Evolutionary conservation across 305 asterid genomes (phyloP), one percentile per base, ranked within the genome.

Genomic region (Lippia alba): DNA sequence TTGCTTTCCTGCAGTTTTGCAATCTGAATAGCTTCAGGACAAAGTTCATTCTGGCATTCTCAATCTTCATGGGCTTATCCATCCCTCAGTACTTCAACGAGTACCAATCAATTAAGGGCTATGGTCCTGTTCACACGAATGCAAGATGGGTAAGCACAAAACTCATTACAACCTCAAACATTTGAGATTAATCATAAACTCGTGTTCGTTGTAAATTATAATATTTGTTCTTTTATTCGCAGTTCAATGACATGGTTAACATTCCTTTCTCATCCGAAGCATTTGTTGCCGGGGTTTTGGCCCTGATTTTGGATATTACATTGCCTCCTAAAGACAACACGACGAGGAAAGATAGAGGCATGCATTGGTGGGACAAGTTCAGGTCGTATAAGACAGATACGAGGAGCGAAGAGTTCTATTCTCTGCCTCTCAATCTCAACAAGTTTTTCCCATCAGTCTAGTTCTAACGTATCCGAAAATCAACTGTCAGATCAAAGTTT

Each of bases 41-140:
- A 78, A 91, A 68, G 81, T 91, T 91, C 86, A 82, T 94, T 41
- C 74, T 91, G 62, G 97, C 95, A 12, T 89, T 91, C 84, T 91
- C 99, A 0, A 60, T 91, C 74, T 94, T 91, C 87, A 83, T 94
- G 97, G 99, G 99, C 59, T 77, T 94, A 17, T 94, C 99, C 4
- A 59, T 94, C 58, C 99, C 97, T 5, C 99, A 91, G n/a, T 94
- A 91, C 79, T 94, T 94, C 88, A 90, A 94, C 39, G 97, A 87
- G 80, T 73, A 87, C 78, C 64, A 70, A 12, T 83, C 85, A 0
- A 17, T 83, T 6, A 83, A 86, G 17, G 86, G 87, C 8, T 86
- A 67, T 41, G 89, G 95, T 9, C 96, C 97, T 0, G 95, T 83
- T 51, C 97, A 94, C 85, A 90, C 97, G 0, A 18, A 75, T 5